phyloP scores from a whole-genome alignment of 2,329 filamentous ascomycete genomes.

The Fusarium tupiense region DNA sequence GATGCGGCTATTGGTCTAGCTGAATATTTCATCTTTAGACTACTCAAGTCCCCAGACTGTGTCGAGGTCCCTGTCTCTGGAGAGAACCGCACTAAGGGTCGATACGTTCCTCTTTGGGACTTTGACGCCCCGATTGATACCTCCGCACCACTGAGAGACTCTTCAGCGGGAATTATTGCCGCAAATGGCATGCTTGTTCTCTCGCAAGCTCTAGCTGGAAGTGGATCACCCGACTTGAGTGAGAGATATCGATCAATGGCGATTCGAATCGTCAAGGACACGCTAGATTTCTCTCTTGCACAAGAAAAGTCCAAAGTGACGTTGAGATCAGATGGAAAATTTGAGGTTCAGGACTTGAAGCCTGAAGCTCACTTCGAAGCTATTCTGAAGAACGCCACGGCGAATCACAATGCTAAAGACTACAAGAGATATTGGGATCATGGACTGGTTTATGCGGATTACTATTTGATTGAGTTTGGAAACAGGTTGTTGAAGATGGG shows the following conservation, averaged over 20 bases:
- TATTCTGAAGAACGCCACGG: conserved; percentile 48
- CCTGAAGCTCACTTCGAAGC: conserved; percentile 41
- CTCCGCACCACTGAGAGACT: conserved; percentile 46
- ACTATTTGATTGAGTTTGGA: conserved; percentile 53
- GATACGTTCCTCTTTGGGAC: conserved; percentile 53
- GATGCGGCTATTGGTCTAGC: conserved; percentile 57
- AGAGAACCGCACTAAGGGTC: conserved; percentile 23
- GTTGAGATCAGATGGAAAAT: background rate
- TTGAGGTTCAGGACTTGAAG: conserved; percentile 6
- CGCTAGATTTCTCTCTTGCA: conserved; percentile 41
- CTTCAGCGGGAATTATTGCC: conserved; percentile 51
- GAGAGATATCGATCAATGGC: conserved; percentile 43
- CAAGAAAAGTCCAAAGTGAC: conserved; percentile 12
- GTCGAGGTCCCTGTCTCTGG: conserved; percentile 37
- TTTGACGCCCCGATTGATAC: conserved; percentile 57
- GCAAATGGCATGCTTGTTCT: conserved; percentile 53
- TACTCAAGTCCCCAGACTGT: conserved; percentile 47
- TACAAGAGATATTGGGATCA: conserved; percentile 48
- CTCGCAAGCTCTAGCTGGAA: conserved; percentile 45
- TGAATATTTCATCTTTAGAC: conserved; percentile 58
- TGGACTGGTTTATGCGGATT: conserved; percentile 61
- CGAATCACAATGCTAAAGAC: conserved; percentile 47
- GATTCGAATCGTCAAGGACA: conserved; percentile 45
- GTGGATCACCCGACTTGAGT: conserved; percentile 17
- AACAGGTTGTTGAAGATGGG: conserved; percentile 30